phyloP scores from a whole-genome alignment of 495 filamentous ascomycete species.

The Bombardia bombarda region DNA sequence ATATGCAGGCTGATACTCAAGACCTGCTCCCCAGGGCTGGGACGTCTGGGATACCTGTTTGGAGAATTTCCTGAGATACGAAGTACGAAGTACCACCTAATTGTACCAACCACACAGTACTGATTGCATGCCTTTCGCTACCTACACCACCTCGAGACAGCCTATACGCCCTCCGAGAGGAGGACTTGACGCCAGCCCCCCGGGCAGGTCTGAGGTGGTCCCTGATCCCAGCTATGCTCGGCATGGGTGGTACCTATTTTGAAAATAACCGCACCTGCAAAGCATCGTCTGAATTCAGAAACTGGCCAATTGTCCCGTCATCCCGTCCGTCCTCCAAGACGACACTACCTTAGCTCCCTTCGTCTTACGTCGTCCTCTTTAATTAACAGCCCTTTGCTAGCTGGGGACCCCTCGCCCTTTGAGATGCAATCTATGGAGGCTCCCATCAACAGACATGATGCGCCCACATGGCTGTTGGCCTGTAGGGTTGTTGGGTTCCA shows the following conservation, averaged over 20 bases:
- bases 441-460: background rate
- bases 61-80: background rate
- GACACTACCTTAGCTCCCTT: too few relatives aligned
- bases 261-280: constrained; percentile 5
- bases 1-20: background rate
- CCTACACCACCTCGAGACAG: too few relatives aligned
- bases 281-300: constrained; percentile 1
- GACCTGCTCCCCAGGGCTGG: background rate
- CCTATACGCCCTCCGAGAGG: too few relatives aligned
- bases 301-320: constrained; percentile 3
- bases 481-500: constrained; percentile 12
- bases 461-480: background rate
- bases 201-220: too few relatives aligned
- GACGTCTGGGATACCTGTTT: background rate
- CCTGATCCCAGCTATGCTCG: background rate
- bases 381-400: background rate
- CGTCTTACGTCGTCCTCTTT: constrained; percentile 3
- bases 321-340: background rate
- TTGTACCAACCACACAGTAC: too few relatives aligned
- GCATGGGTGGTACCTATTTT: background rate
- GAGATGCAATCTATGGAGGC: background rate
- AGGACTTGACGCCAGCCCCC: background rate
- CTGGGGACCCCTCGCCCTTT: background rate
- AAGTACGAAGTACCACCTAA: too few relatives aligned
- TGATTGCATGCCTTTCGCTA: too few relatives aligned